Conservation (phyloP, 202 grass and related monocot genomes). For the Bolboschoenoplectus hybrid region DNA sequence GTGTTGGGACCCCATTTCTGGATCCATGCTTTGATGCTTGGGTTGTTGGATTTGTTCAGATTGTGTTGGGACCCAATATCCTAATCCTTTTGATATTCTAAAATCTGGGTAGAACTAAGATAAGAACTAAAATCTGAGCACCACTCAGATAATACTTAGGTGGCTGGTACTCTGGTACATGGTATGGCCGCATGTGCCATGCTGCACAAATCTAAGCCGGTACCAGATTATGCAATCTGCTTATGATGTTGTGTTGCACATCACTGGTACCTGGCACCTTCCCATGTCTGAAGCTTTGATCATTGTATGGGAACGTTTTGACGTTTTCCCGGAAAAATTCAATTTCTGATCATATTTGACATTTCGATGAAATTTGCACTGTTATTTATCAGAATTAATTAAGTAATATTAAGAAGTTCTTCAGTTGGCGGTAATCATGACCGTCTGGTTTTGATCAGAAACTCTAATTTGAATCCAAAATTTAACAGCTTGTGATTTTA, state of each 20-base stretch:
- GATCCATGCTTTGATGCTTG: constrained; percentile 20
- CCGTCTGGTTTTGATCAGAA: not conserved
- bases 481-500: not conserved
- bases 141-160: not conserved
- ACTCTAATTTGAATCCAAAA: not conserved
- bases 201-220: not conserved
- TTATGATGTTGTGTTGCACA: not conserved
- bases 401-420: not conserved
- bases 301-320: not conserved
- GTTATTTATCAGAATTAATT: not conserved
- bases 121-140: constrained; percentile 4
- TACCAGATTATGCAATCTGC: not conserved
- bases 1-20: constrained; percentile 30
- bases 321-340: not conserved
- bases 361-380: not conserved
- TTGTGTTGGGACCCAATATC: not conserved
- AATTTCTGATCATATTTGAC: not conserved
- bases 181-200: not conserved
- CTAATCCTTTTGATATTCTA: not conserved
- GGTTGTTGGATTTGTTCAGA: not conserved
- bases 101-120: not conserved
- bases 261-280: not conserved
- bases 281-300: not conserved
- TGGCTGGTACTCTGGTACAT: not conserved
- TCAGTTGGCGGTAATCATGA: not conserved